phyloP scores from a whole-genome alignment of 495 filamentous ascomycete species.

The Tuber borchii region DNA sequence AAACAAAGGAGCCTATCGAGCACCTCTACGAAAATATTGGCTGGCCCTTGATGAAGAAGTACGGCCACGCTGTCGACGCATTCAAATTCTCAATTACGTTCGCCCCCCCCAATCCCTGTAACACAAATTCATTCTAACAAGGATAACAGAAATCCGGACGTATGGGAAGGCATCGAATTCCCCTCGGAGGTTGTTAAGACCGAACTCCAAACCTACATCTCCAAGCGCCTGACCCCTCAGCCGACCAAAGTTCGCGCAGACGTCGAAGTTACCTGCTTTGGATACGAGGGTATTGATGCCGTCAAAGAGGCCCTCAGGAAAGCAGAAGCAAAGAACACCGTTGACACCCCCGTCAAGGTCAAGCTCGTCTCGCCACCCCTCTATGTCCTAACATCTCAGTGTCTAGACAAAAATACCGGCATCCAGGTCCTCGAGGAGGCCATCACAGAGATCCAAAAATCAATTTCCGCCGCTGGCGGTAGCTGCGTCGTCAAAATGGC shows the following conservation, averaged over 20 bases:
- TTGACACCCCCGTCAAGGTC: conserved; percentile 90
- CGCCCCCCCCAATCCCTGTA: conserved; percentile 31
- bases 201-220: conserved; percentile 86
- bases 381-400: conserved; percentile 89
- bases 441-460: conserved; percentile 71
- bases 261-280: conserved; percentile 96
- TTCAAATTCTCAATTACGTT: conserved; percentile 99
- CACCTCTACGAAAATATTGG: conserved; percentile 85
- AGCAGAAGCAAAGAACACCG: conserved; percentile 81
- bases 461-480: conserved; percentile 67
- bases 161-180: conserved; percentile 89
- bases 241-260: conserved; percentile 97
- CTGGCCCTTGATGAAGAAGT: conserved; percentile 96
- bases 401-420: conserved; percentile 81
- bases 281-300: conserved; percentile 96
- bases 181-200: conserved; percentile 75
- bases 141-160: conserved; percentile 70
- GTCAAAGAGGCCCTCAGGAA: conserved; percentile 83
- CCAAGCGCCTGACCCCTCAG: conserved; percentile 91
- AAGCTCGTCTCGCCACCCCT: conserved; percentile 91
- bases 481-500: conserved; percentile 88
- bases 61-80: conserved; percentile 91
- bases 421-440: conserved; percentile 78
- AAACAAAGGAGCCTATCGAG: conserved; percentile 88
- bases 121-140: conserved; percentile 8